Evolutionary conservation across 2,329 filamentous ascomycete species (phyloP).

Genomic region (Aspergillus sp.): DNA sequence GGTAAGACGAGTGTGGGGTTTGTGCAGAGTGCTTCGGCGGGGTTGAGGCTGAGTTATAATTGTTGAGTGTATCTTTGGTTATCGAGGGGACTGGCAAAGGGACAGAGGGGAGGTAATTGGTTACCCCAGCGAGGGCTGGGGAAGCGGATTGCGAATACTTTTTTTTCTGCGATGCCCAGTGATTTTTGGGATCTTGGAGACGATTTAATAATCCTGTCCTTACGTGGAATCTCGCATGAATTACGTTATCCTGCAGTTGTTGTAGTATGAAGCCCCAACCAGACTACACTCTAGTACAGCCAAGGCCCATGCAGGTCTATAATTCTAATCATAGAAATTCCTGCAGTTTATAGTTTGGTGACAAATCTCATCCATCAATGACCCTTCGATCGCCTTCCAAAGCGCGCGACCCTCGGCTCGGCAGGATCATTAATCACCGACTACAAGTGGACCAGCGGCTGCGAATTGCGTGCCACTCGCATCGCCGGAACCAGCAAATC

Average conservation of each 20-base stretch:
- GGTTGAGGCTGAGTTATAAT: constrained; percentile 16
- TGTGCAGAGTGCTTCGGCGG: constrained; percentile 3
- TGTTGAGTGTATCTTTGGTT: neutral
- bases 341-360: neutral
- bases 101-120: neutral
- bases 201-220: too few species aligned
- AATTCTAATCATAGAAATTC: neutral
- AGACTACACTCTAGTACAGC: too few species aligned
- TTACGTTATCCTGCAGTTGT: too few species aligned
- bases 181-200: too few species aligned
- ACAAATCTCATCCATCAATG: too few species aligned
- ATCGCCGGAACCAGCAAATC: neutral
- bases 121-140: neutral
- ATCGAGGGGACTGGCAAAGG: neutral
- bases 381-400: neutral
- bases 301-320: too few species aligned
- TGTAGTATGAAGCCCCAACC: too few species aligned
- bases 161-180: too few species aligned
- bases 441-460: too few species aligned
- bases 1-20: constrained; percentile 12
- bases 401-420: neutral
- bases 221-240: too few species aligned
- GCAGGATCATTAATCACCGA: neutral
- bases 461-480: too few species aligned
- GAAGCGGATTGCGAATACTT: too few species aligned